phyloP scores from a whole-genome alignment of 1,284 basidiomycete genomes.

The Ceratobasidium sp. region DNA sequence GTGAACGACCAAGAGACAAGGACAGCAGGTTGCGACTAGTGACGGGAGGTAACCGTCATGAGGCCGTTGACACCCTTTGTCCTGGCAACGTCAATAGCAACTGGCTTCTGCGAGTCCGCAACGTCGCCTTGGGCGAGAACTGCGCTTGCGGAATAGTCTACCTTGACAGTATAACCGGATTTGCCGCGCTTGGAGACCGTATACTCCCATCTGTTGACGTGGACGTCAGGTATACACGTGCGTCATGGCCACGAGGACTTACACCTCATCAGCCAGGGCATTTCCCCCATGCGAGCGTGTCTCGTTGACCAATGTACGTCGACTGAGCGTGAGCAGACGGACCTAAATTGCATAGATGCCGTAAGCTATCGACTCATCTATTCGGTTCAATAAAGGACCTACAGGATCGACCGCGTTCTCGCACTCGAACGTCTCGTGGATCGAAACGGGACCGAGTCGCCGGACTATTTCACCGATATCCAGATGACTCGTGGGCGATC shows the following conservation, averaged over 20 bases:
- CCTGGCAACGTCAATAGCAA: constrained; percentile 30
- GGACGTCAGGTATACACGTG: constrained; percentile 13
- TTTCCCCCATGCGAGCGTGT: constrained; percentile 29
- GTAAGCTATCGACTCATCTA: constrained; percentile 6
- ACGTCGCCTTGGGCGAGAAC: constrained; percentile 16
- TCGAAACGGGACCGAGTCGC: not conserved
- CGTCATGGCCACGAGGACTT: constrained; percentile 19
- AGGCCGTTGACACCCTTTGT: constrained; percentile 28
- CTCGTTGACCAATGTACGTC: constrained; percentile 11
- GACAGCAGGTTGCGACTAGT: not conserved
- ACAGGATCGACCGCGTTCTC: constrained; percentile 31
- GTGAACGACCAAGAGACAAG: not conserved
- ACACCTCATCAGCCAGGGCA: constrained; percentile 27
- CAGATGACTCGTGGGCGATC: not conserved
- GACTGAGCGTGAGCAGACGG: constrained; percentile 32
- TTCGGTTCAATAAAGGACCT: not conserved
- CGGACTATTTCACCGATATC: constrained; percentile 1
- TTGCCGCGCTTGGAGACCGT: constrained; percentile 33
- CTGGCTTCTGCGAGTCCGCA: constrained; percentile 24
- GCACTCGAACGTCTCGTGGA: constrained; percentile 33
- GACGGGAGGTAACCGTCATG: constrained; percentile 33
- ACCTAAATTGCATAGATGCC: constrained; percentile 34
- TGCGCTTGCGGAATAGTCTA: constrained; percentile 9
- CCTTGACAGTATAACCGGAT: constrained; percentile 21
- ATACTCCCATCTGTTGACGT: constrained; percentile 32